A percentile compares a stretch with the other conserved stretches of the same genome.
Evolutionary conservation across 108 stramenopile genomes (phyloP).

Genomic region (Nitzschia inconspicua): DNA sequence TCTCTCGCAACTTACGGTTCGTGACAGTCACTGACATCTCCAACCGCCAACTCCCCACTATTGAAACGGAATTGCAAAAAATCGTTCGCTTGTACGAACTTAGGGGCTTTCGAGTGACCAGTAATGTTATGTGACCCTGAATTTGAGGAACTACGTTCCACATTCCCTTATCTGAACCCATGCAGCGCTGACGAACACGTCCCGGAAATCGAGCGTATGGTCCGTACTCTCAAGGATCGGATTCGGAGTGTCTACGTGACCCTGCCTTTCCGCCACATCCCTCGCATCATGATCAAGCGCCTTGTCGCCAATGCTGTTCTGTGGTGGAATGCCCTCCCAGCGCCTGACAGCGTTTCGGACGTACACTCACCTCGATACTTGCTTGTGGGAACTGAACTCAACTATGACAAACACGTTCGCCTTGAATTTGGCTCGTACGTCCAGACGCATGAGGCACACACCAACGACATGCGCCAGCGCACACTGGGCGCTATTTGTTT

Average conservation of each 20-base stretch:
- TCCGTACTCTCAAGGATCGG: slow-evolving; percentile 38
- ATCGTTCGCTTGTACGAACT: slow-evolving; percentile 19
- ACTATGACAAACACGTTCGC: slow-evolving; percentile 11
- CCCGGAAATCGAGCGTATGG: slow-evolving; percentile 40
- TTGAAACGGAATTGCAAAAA: too few relatives aligned
- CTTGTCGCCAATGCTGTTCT: slow-evolving; percentile 13
- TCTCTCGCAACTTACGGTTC: slow-evolving; percentile 28
- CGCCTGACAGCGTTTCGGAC: slow-evolving; percentile 7
- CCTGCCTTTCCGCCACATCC: slow-evolving; percentile 33
- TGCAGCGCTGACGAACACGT: slow-evolving; percentile 38
- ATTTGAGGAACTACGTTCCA: too few relatives aligned
- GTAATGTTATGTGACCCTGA: slow-evolving; percentile 22
- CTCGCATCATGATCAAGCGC: slow-evolving; percentile 14
- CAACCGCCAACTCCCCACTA: neutral
- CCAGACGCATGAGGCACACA: slow-evolving; percentile 38
- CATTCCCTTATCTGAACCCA: too few relatives aligned
- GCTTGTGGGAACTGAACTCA: slow-evolving; percentile 6
- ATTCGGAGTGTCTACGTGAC: slow-evolving; percentile 10
- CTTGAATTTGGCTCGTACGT: slow-evolving; percentile 39
- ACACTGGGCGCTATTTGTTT: slow-evolving; percentile 29
- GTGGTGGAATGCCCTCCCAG: slow-evolving; percentile 30
- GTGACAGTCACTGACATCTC: slow-evolving; percentile 6
- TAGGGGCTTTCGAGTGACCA: slow-evolving; percentile 29
- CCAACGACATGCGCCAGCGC: slow-evolving; percentile 15
- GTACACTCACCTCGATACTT: slow-evolving; percentile 21